These are phyloP conservation scores for Prunus salicina DNA, from an alignment of 306 rosid genomes.

Conservation along the genomic window DNA sequence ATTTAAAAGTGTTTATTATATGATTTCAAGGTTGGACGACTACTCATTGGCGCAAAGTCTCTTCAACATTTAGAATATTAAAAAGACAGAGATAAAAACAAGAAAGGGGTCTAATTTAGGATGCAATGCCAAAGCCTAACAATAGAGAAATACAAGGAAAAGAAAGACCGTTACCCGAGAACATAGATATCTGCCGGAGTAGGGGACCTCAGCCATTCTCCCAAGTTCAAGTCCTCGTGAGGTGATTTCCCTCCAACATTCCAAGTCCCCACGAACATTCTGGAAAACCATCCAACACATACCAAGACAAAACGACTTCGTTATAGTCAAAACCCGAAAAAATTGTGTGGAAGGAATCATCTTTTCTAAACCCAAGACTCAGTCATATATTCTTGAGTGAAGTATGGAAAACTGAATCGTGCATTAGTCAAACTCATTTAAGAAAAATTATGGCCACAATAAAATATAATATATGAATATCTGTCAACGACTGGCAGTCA, in stretches of 20 bases:
- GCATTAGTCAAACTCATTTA: not conserved
- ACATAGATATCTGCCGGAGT: slow-evolving; percentile 65
- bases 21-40: not conserved
- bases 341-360: not conserved
- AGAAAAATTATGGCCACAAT: not conserved
- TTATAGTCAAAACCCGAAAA: not conserved
- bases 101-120: not conserved
- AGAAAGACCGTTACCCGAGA: slow-evolving; percentile 53
- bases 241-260: slow-evolving; percentile 97
- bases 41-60: not conserved
- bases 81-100: not conserved
- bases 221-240: slow-evolving; percentile 48
- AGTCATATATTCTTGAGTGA: not conserved
- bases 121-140: not conserved
- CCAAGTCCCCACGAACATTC: slow-evolving; percentile 96
- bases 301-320: not conserved
- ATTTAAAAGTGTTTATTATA: not conserved
- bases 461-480: not conserved
- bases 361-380: not conserved
- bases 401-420: no score
- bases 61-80: not conserved
- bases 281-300: slow-evolving; percentile 5
- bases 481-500: not conserved
- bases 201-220: slow-evolving; percentile 70
- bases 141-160: not conserved